These are phyloP conservation scores for Chrysoporthe austroafricana DNA, from an alignment of 2,329 filamentous ascomycete species.

Conservation along the genomic window DNA sequence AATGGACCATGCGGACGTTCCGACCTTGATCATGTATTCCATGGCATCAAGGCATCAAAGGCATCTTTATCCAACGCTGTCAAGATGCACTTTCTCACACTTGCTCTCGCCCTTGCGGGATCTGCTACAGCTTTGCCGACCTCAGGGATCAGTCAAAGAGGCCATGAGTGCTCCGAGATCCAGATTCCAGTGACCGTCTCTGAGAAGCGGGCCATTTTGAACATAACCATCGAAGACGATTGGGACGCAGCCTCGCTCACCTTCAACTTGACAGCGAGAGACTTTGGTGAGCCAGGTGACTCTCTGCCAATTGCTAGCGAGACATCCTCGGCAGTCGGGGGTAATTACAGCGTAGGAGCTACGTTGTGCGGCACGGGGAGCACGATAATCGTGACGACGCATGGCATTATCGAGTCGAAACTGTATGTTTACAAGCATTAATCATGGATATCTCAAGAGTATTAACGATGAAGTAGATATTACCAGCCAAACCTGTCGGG, in stretches of 20 bases:
- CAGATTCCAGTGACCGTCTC: constrained; percentile 35
- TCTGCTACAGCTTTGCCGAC: constrained; percentile 21
- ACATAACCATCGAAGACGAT: constrained; percentile 34
- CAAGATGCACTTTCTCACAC: background rate
- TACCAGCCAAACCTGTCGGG: constrained; percentile 34
- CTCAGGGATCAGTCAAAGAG: constrained; percentile 7
- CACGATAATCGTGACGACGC: constrained; percentile 35
- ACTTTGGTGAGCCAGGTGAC: constrained; percentile 31
- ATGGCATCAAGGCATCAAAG: background rate
- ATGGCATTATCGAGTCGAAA: constrained; percentile 39
- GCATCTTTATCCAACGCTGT: background rate
- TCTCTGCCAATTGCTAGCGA: constrained; percentile 34
- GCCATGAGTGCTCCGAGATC: constrained; percentile 31
- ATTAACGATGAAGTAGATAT: constrained; percentile 31
- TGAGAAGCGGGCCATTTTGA: constrained; percentile 36
- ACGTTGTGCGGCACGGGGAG: constrained; percentile 36
- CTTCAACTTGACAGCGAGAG: constrained; percentile 36
- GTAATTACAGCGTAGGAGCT: constrained; percentile 35
- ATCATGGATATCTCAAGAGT: background rate
- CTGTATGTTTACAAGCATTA: constrained; percentile 28
- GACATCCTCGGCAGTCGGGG: constrained; percentile 31
- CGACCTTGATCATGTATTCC: background rate
- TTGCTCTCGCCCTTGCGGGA: constrained; percentile 10
- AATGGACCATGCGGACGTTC: background rate
- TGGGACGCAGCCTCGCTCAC: constrained; percentile 37